Evolutionary conservation across 202 grass and related monocot genomes (phyloP), one percentile per base, ranked within the genome.

Genomic region (Eragrostis tef): DNA sequence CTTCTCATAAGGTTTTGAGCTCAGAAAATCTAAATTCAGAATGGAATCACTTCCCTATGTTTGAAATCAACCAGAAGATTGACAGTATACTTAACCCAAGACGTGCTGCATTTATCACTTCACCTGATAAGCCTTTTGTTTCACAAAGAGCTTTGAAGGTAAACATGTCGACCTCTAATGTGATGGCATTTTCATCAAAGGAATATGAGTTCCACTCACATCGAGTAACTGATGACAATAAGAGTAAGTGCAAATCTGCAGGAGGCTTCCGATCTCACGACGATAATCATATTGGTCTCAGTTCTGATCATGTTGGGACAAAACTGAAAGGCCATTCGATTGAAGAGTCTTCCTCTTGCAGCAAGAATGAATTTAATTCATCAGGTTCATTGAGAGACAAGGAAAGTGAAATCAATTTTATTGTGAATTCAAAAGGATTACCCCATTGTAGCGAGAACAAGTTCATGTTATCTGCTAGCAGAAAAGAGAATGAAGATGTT

Each of bases 21-120:
- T 60, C 83, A 69, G 75, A 81, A 34, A 85, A 77, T 73, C 24
- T 70, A 64, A 79, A 15, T 71, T 77, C 60, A 17, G 82, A 90
- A 60, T 65, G 73, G 76, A 73, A 34, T 71, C 80, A 87, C 69
- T 87, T 89, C 49, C 90, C 90, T 58, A 89, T 85, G 84, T 82
- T 84, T 70, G 80, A 79, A 72, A 92, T 87, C 21, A 92, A 89
- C 75, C 27, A 44, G 61, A 92, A 87, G 77, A 89, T 87, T 64
- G 80, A 79, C 64, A 74, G 61, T 70, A 85, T 87, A 66, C 67
- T 89, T 51, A 92, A 89, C 43, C 84, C 71, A 64, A 90, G 70
- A 70, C 84, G 47, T 11, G 70, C 72, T 87, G 25, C 9, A 74
- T 26, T 72, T 75, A 67, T 22, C 56, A 34, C 24, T 14, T 50